Percentiles rank a stretch among this genome's conserved stretches.
phyloP scores from a whole-genome alignment of 83 land plant genomes.

The Picea engelmannii region DNA sequence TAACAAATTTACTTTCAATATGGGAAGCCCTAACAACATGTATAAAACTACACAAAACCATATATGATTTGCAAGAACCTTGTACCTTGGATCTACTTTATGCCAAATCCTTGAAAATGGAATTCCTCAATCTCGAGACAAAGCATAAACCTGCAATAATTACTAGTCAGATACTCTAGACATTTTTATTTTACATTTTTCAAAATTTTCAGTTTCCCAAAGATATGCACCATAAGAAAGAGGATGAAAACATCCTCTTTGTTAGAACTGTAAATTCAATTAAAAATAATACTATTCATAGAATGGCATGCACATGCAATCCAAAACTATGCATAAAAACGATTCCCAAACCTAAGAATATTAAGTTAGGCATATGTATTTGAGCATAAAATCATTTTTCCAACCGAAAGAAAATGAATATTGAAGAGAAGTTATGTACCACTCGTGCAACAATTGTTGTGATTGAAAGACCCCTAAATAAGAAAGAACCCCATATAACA shows the following conservation, averaged over 20 bases:
- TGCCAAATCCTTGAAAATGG: slow-evolving; percentile 80
- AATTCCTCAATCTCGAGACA: slow-evolving; percentile 81
- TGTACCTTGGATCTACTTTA: slow-evolving; percentile 63
- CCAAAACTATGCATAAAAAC: too few species aligned
- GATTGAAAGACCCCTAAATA: slow-evolving; percentile 91
- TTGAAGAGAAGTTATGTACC: slow-evolving; percentile 33
- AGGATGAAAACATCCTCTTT: neutral
- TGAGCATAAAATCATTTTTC: neutral
- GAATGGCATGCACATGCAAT: neutral
- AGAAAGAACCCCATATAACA: slow-evolving; percentile 87
- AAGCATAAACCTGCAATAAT: slow-evolving; percentile 70
- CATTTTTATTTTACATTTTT: slow-evolving; percentile 18
- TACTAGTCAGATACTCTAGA: too few species aligned
- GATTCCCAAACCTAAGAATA: neutral
- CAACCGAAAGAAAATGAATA: neutral
- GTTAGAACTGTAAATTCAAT: neutral
- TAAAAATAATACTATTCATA: neutral
- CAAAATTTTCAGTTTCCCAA: slow-evolving; percentile 35
- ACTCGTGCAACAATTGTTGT: slow-evolving; percentile 85
- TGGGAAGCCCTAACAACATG: slow-evolving; percentile 78
- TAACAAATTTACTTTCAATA: slow-evolving; percentile 71
- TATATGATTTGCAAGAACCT: slow-evolving; percentile 88
- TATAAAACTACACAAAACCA: slow-evolving; percentile 79
- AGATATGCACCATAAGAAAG: neutral
- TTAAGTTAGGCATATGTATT: neutral